These are phyloP conservation scores for Phytophthora colocasiae DNA, from an alignment of 352 stramenopile species.

Conservation along the genomic window DNA sequence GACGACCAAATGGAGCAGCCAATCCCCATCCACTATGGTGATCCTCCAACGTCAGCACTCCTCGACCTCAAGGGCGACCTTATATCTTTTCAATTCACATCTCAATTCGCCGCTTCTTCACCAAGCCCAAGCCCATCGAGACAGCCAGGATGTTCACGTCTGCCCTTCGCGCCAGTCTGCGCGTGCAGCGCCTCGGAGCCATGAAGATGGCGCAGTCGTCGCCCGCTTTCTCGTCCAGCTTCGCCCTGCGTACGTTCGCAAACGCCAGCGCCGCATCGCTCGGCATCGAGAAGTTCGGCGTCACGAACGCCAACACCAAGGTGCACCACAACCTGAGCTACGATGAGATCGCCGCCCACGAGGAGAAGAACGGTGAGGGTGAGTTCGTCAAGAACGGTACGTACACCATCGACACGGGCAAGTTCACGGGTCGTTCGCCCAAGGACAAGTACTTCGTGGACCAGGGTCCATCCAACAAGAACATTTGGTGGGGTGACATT, in stretches of 20 bases:
- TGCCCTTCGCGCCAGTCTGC: constrained; percentile 62
- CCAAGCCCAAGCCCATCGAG: constrained; percentile 4
- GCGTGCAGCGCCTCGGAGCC: constrained; percentile 57
- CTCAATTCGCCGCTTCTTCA: constrained; percentile 44
- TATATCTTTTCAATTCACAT: constrained; percentile 44
- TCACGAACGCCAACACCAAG: constrained; percentile 90
- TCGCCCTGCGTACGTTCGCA: constrained; percentile 46
- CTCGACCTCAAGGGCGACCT: constrained; percentile 7
- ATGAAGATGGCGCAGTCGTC: constrained; percentile 42
- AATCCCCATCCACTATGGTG: constrained; percentile 12
- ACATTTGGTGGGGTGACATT: constrained; percentile 98
- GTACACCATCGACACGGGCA: constrained; percentile 98
- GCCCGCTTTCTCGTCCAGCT: constrained; percentile 38
- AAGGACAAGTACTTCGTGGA: constrained; percentile 99
- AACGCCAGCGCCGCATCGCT: constrained; percentile 57
- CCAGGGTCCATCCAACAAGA: constrained; percentile 90
- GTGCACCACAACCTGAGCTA: constrained; percentile 97
- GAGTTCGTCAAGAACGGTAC: constrained; percentile 92
- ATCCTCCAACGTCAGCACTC: constrained; percentile 26
- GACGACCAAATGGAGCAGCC: background rate
- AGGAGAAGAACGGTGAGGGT: constrained; percentile 95
- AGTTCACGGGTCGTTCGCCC: constrained; percentile 98
- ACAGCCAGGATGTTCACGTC: constrained; percentile 60
- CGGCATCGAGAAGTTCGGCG: constrained; percentile 90
- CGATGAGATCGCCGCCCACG: constrained; percentile 95